Conservation (phyloP, 306 rosid species). For the Bauhinia variegata region DNA sequence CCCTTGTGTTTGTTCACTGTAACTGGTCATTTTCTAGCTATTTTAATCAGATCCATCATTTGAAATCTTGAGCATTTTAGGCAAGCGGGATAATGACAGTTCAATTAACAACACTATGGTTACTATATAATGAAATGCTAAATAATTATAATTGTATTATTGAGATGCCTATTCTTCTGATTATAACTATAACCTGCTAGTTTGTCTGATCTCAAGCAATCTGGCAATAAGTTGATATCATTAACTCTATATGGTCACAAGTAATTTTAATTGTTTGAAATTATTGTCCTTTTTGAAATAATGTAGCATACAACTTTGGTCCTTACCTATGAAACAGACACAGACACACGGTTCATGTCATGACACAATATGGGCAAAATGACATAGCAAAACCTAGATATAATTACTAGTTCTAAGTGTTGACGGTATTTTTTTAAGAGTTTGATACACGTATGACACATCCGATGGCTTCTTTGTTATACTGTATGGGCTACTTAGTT, state of each 20-base stretch:
- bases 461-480: no score
- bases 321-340: background rate
- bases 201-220: background rate
- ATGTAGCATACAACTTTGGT: constrained; percentile 9
- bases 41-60: constrained; percentile 15
- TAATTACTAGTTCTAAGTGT: no score
- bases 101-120: background rate
- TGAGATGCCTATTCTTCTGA: constrained; percentile 22
- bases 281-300: background rate
- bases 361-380: no score
- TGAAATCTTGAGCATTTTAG: constrained; percentile 15
- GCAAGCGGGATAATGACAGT: background rate
- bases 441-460: no score
- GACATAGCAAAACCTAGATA: no score
- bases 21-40: constrained; percentile 13
- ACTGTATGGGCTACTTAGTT: no score
- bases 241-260: background rate
- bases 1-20: background rate
- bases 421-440: no score
- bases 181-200: background rate
- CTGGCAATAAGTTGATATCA: constrained; percentile 1
- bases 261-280: constrained; percentile 15
- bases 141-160: constrained; percentile 13
- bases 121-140: no score
- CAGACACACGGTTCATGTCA: no score